Evolutionary conservation across 768 basidiomycete species (phyloP).

Genomic region (Multifurca ochricompacta): DNA sequence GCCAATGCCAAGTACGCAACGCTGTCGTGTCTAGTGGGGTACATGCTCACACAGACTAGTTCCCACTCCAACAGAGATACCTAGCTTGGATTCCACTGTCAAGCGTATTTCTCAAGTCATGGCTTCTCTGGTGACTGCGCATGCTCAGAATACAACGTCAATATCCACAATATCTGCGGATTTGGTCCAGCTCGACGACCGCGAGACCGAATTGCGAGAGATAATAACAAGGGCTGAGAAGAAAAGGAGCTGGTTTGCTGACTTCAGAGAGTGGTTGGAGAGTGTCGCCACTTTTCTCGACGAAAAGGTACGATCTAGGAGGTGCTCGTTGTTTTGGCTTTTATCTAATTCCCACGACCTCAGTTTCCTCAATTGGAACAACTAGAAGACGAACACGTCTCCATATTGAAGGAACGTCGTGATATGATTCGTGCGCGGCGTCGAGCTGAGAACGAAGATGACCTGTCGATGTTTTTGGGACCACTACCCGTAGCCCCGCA

Average conservation of each 20-base stretch:
- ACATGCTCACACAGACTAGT: conserved; percentile 38
- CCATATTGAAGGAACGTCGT: conserved; percentile 64
- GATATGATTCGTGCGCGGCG: conserved; percentile 66
- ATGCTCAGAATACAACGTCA: conserved; percentile 51
- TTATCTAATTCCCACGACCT: conserved; percentile 11
- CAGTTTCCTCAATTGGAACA: conserved; percentile 75
- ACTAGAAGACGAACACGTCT: conserved; percentile 66
- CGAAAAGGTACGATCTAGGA: conserved; percentile 56
- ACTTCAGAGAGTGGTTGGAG: conserved; percentile 76
- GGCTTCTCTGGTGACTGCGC: conserved; percentile 55
- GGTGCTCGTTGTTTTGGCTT: not conserved
- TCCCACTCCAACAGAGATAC: conserved; percentile 54
- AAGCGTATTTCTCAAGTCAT: conserved; percentile 54
- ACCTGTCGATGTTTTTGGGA: conserved; percentile 64
- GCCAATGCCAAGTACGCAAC: conserved; percentile 58
- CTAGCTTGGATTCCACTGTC: conserved; percentile 54
- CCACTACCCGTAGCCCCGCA: conserved; percentile 30
- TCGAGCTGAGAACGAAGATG: conserved; percentile 70
- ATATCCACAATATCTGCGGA: conserved; percentile 55
- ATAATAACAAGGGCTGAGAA: conserved; percentile 68
- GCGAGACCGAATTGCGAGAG: conserved; percentile 66
- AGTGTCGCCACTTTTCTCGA: conserved; percentile 79
- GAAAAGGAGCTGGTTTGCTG: conserved; percentile 75
- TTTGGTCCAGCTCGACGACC: conserved; percentile 50
- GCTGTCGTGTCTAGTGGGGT: not conserved